Conservation (phyloP, 352 stramenopile genomes). For the Globisporangium paroecandrum region DNA sequence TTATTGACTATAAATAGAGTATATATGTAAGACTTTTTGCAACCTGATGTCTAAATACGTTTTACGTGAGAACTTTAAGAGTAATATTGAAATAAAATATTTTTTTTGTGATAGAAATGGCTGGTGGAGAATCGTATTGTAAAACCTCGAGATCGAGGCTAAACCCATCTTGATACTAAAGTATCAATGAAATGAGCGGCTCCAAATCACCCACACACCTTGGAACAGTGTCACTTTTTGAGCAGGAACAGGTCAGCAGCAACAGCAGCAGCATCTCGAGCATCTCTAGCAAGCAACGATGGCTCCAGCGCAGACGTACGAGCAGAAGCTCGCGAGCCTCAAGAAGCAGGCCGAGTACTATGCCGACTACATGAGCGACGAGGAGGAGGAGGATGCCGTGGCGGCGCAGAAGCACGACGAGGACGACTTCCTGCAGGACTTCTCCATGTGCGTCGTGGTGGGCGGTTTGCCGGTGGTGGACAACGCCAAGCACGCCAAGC, state of each 20-base stretch:
- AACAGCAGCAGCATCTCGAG: neutral
- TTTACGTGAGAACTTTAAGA: neutral
- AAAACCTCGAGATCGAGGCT: neutral
- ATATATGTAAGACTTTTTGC: neutral
- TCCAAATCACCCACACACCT: neutral
- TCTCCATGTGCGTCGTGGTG: conserved; percentile 75
- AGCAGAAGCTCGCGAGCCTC: conserved; percentile 73
- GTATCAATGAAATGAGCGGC: conserved; percentile 3
- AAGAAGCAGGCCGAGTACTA: conserved; percentile 72
- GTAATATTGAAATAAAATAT: neutral
- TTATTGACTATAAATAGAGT: neutral
- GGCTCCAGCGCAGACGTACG: conserved; percentile 64
- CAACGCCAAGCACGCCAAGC: conserved; percentile 76
- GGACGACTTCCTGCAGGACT: conserved; percentile 79
- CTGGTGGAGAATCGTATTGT: conserved; percentile 13
- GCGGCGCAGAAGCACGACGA: conserved; percentile 62
- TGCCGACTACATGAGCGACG: conserved; percentile 79
- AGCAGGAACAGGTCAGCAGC: conserved; percentile 2
- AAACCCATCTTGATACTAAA: neutral
- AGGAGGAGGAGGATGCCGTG: conserved; percentile 68
- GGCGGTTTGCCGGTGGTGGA: conserved; percentile 75
- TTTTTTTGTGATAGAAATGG: neutral
- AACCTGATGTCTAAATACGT: neutral
- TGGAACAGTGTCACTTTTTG: conserved; percentile 1
- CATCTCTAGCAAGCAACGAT: conserved; percentile 25